Percentiles rank a stretch among this genome's conserved stretches.
Evolutionary conservation across 225 moss, liverwort and hornwort genomes (phyloP).

Genomic region (Pseudoscleropodium purum): DNA sequence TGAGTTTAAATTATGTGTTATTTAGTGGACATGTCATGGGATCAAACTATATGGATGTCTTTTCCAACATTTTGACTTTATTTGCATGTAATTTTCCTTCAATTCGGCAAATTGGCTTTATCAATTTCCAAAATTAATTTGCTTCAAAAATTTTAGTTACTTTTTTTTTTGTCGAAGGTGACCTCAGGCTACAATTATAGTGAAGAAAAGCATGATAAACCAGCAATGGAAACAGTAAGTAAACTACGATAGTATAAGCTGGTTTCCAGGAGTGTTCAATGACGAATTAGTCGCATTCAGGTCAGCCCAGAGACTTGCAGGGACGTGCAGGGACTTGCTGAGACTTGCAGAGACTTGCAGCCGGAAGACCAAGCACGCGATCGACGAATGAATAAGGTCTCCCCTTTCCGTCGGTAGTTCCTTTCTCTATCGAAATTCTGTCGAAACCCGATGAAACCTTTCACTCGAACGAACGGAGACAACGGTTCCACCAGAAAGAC

Average conservation of each 20-base stretch:
- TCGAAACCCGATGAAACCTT: not conserved
- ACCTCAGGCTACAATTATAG: too few relatives aligned
- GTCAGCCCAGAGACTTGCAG: not conserved
- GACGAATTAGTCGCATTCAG: not conserved
- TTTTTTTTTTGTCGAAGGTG: not conserved
- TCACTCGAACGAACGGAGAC: not conserved
- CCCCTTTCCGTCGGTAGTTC: too few relatives aligned
- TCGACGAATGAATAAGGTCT: not conserved
- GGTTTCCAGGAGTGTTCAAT: not conserved
- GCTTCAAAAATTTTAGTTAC: not conserved
- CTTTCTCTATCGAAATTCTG: not conserved
- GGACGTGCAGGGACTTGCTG: not conserved
- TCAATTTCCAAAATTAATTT: not conserved
- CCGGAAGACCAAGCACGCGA: too few relatives aligned
- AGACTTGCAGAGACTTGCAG: not conserved
- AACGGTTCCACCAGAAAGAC: too few relatives aligned
- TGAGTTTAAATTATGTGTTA: fast-evolving
- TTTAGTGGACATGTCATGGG: fast-evolving
- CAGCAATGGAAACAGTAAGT: too few relatives aligned
- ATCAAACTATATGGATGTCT: fast-evolving
- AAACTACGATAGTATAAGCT: too few relatives aligned
- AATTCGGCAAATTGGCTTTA: fast-evolving
- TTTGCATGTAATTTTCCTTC: not conserved
- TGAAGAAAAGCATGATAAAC: not conserved
- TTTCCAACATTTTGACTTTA: not conserved